These are phyloP conservation scores for Pilatotrama ljubarskyi DNA, from an alignment of 768 basidiomycete genomes.

Conservation along the genomic window DNA sequence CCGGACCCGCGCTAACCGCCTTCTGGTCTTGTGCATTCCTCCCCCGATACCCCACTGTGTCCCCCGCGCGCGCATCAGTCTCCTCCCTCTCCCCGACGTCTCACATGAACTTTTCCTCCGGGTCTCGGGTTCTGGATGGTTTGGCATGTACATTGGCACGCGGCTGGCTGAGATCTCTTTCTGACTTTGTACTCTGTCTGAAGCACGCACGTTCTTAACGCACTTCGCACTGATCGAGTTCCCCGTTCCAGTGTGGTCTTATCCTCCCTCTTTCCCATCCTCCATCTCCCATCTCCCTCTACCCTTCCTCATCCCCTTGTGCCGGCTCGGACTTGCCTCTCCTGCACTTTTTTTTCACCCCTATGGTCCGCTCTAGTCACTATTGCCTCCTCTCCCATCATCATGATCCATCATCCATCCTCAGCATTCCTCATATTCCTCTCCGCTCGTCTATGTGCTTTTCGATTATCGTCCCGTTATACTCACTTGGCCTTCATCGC, in stretches of 20 bases:
- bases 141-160: too few species aligned
- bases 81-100: not conserved
- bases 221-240: not conserved
- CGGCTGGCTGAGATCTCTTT: not conserved
- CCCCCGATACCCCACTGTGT: not conserved
- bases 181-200: not conserved
- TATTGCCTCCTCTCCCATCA: too few species aligned
- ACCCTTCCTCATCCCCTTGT: not conserved
- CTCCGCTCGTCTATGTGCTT: too few species aligned
- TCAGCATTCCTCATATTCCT: too few species aligned
- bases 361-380: too few species aligned
- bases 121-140: too few species aligned
- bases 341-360: too few species aligned
- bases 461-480: too few species aligned
- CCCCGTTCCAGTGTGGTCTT: not conserved
- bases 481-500: too few species aligned
- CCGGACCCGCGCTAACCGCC: not conserved
- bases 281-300: not conserved
- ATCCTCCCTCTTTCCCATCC: not conserved
- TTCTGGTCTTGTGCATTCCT: not conserved
- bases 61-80: not conserved
- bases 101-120: too few species aligned
- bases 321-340: too few species aligned
- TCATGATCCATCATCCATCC: too few species aligned
- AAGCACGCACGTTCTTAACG: conserved; percentile 3